phyloP scores from a whole-genome alignment of 78 protist species.

The Cavenderia fasciculata region DNA sequence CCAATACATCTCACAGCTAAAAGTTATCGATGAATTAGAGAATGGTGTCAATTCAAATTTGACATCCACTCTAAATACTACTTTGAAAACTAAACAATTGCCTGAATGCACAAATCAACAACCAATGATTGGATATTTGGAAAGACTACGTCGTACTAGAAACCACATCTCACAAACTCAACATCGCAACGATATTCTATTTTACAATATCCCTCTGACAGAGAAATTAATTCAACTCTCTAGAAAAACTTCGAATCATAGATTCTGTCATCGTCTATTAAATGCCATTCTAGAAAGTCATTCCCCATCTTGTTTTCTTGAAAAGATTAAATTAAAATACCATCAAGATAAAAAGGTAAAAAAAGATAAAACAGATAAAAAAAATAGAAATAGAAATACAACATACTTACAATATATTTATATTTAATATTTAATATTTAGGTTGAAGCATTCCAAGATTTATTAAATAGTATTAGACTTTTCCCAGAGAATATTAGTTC shows the following conservation, averaged over 20 bases:
- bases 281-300: conserved; percentile 50
- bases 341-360: conserved; percentile 3
- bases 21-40: conserved; percentile 65
- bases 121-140: conserved; percentile 58
- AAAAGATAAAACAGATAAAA: too few species aligned
- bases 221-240: conserved; percentile 43
- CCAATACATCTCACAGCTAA: conserved; percentile 59
- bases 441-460: conserved; percentile 8
- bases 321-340: conserved; percentile 43
- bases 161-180: conserved; percentile 12
- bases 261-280: conserved; percentile 8
- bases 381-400: too few species aligned
- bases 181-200: conserved; percentile 1
- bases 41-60: conserved; percentile 53
- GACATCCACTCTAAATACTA: too few species aligned
- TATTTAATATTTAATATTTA: too few species aligned
- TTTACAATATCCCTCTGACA: conserved; percentile 52
- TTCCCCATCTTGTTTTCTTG: conserved; percentile 7
- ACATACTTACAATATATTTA: too few species aligned
- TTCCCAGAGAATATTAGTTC: neutral
- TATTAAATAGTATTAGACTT: neutral
- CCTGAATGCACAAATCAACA: conserved; percentile 1
- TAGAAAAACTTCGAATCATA: conserved; percentile 32
- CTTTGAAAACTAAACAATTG: too few species aligned
- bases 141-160: conserved; percentile 32